Evolutionary conservation across 441 rosid species (phyloP).

Genomic region (California macrophylla): DNA sequence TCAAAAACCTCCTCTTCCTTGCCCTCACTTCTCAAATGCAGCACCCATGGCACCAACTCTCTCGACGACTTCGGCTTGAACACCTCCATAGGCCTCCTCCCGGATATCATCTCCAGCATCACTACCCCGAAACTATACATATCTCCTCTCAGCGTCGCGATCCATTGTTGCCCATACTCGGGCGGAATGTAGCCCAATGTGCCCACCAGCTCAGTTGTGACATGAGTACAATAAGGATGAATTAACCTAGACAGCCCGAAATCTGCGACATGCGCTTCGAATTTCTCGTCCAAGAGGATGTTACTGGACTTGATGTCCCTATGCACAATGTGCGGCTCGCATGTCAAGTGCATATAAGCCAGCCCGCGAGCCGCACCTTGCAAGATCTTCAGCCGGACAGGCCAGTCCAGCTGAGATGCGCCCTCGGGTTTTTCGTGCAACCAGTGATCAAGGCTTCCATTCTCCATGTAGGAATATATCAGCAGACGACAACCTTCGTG

Average conservation of each 20-base stretch:
- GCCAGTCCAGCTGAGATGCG: slow-evolving; percentile 42
- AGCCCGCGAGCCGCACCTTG: slow-evolving; percentile 55
- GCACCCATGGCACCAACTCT: slow-evolving; percentile 52
- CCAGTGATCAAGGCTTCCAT: slow-evolving; percentile 74
- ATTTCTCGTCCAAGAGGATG: slow-evolving; percentile 53
- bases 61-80: slow-evolving; percentile 50
- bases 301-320: slow-evolving; percentile 68
- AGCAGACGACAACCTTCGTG: slow-evolving; percentile 39
- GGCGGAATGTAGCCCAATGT: slow-evolving; percentile 80
- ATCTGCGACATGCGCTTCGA: slow-evolving; percentile 64
- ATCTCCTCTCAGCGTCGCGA: slow-evolving; percentile 65
- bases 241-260: slow-evolving; percentile 65
- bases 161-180: slow-evolving; percentile 58
- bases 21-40: slow-evolving; percentile 42
- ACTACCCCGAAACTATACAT: slow-evolving; percentile 74
- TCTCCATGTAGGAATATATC: slow-evolving; percentile 68
- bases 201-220: slow-evolving; percentile 66
- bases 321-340: slow-evolving; percentile 63
- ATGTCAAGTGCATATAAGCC: slow-evolving; percentile 52
- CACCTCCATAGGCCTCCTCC: slow-evolving; percentile 68
- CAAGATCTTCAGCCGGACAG: slow-evolving; percentile 46
- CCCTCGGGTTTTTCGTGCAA: slow-evolving; percentile 61
- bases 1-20: slow-evolving; percentile 51
- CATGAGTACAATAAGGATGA: slow-evolving; percentile 61
- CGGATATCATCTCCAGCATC: slow-evolving; percentile 63